Evolutionary conservation across 2,329 filamentous ascomycete genomes (phyloP), one percentile per base, ranked within the genome.

Genomic region (Colletotrichum truncatum): DNA sequence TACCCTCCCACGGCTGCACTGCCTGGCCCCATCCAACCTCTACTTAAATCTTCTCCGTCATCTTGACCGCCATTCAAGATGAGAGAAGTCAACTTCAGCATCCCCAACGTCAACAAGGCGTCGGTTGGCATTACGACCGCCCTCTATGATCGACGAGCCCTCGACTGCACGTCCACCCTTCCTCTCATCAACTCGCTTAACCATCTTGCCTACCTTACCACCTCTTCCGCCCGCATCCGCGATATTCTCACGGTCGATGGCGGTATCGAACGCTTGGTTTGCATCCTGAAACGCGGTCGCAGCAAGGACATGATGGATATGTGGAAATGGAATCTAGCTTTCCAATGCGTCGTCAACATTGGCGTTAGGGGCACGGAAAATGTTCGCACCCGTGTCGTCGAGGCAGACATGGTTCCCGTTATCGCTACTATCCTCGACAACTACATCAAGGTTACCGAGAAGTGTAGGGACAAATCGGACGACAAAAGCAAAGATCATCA

Each of bases 251-350:
- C 95, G 62, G 93, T 99, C 81, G 96, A 99, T 91, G 96, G 96
- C 80, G 96, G 96, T 68, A 96, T 99, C 78, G 96, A 99, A 83
- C 86, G 95, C 70, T 84, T 99, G 71, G 93, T 99, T 76, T 98
- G 94, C 86, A 98, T 99, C 75, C 88, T 99, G 78, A 99, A 99
- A 81, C 93, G 97, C 80, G 96, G 96, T 68, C 88, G 96, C 76
- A 98, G 93, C 81, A 97, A 94, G 80, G 95, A 99, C 77, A 91
- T 98, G 90, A 98, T 98, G 95, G 95, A 98, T 78, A 97, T 97
- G 93, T 99, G 96, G 96, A 98, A 98, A 81, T 99, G 96, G 96
- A 99, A 98, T 75, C 86, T 99, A 68, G 96, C 96, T 56, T 99
- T 99, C 78, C 96, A 98, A 80, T 99, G 96, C 78, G 94, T 98